phyloP scores from a whole-genome alignment of 73 alveolate genomes.

The Uronychia binucleata region DNA sequence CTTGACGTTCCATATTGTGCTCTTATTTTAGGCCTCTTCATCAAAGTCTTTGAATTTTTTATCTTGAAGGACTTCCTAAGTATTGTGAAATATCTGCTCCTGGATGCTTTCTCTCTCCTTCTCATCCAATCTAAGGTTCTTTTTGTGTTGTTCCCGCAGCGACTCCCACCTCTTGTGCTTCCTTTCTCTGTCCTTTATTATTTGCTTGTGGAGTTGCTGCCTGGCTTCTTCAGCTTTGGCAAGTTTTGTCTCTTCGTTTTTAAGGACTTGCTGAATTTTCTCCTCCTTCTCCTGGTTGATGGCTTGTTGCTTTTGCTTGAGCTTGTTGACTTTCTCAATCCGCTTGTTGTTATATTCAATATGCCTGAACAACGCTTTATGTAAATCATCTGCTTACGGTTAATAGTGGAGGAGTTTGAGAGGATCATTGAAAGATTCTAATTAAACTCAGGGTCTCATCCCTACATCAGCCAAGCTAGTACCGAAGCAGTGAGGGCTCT shows the following conservation, averaged over 20 bases:
- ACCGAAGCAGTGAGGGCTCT: neutral
- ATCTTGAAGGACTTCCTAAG: slow-evolving; percentile 4
- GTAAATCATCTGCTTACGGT: neutral
- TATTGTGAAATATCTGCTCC: neutral
- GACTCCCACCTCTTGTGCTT: slow-evolving; percentile 9
- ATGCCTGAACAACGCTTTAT: neutral
- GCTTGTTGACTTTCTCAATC: neutral
- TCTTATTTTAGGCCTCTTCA: slow-evolving; percentile 11
- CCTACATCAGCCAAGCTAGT: neutral
- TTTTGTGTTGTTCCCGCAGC: slow-evolving; percentile 10
- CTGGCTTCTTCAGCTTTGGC: slow-evolving; percentile 23
- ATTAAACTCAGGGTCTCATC: neutral
- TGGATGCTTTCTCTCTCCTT: neutral
- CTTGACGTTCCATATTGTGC: neutral
- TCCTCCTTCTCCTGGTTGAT: neutral
- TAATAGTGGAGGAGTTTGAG: neutral
- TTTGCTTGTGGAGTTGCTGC: neutral
- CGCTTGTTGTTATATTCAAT: neutral
- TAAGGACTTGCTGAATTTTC: neutral
- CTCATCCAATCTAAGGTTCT: neutral
- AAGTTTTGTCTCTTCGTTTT: slow-evolving; percentile 10
- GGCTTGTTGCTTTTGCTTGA: neutral
- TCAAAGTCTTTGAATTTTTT: slow-evolving; percentile 1
- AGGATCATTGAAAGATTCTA: neutral
- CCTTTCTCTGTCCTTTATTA: slow-evolving; percentile 1